phyloP scores from a whole-genome alignment of 768 basidiomycete genomes.

The Mrakia frigida region DNA sequence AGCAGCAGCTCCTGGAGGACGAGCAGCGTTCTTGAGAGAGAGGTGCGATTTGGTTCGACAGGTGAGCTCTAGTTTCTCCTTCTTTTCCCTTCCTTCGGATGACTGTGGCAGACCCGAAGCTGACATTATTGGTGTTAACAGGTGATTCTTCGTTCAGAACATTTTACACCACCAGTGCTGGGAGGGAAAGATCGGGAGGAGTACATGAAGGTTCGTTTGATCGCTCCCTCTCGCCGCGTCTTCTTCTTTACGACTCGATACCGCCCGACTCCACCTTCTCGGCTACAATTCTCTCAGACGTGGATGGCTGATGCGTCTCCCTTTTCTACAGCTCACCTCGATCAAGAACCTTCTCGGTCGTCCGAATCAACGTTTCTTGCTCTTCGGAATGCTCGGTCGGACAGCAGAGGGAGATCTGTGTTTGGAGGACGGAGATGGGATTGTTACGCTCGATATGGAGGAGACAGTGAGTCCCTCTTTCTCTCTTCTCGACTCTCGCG shows the following conservation, averaged over 20 bases:
- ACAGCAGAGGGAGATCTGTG: slow-evolving; percentile 85
- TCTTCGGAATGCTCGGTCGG: slow-evolving; percentile 86
- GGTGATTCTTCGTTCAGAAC: slow-evolving; percentile 87
- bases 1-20: slow-evolving; percentile 77
- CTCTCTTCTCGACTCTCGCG: neutral
- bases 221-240: neutral
- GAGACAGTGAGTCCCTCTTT: slow-evolving; percentile 58
- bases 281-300: too few species aligned
- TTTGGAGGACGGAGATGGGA: slow-evolving; percentile 88
- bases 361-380: slow-evolving; percentile 78
- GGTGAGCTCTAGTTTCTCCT: slow-evolving; percentile 35
- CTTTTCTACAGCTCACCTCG: slow-evolving; percentile 66
- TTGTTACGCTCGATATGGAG: slow-evolving; percentile 79
- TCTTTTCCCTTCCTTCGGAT: neutral
- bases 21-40: slow-evolving; percentile 73
- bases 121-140: neutral
- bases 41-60: slow-evolving; percentile 86
- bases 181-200: slow-evolving; percentile 80
- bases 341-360: slow-evolving; percentile 94
- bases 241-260: too few species aligned
- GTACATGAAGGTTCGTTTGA: slow-evolving; percentile 68
- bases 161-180: slow-evolving; percentile 92
- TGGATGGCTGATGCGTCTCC: too few species aligned
- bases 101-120: neutral
- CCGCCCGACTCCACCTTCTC: too few species aligned